Evolutionary conservation across 1,284 basidiomycete genomes (phyloP), one percentile per base, ranked within the genome.

Genomic region (Ceratobasidium sp.): DNA sequence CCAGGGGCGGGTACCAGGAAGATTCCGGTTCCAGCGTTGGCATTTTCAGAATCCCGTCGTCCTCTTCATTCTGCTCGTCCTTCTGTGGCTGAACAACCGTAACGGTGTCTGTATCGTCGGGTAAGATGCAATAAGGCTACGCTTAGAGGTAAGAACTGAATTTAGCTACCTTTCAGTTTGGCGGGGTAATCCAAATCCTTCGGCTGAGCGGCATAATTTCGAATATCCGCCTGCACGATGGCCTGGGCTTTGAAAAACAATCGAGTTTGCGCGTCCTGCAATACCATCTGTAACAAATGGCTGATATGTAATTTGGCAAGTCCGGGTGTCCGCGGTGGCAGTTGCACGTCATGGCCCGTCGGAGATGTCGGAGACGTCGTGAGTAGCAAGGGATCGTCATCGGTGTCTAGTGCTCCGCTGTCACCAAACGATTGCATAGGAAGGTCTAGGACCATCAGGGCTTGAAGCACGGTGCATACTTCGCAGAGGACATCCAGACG

Each of bases 201-300:
- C 6, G 86, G 82, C 77, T 88, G 92, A 0, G 94, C 90, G 0
- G 86, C 85, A 81, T 92, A 97, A 80, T 93, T 90, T 78, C 91
- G 84, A 53, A 98, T 94, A 64, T 98, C 95, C 37, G 88, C 87
- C 79, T 96, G 92, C 58, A 98, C 89, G 62, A 97, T 87, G 0
- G 93, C 88, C 82, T 98, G 95, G 8, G 95, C 95, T 80, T 96
- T 92, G 86, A 98, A 98, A 78, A 98, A 94, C 65, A 98, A 82
- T 68, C 95, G 84, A 6, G 96, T 98, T 84, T 98, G 96, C 0
- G 95, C 94, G 80, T 98, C 96, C 81, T 97, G 95, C 27, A 97
- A 83, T 0, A 98, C 91, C 88, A 95, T 94, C 79, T 92, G 88
- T 51, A 98, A 83, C 6, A 98, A 83, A 68, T 91, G 88, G 75